These are phyloP conservation scores for Curvularia lunata DNA, from an alignment of 2,329 filamentous ascomycete genomes.

Conservation along the genomic window DNA sequence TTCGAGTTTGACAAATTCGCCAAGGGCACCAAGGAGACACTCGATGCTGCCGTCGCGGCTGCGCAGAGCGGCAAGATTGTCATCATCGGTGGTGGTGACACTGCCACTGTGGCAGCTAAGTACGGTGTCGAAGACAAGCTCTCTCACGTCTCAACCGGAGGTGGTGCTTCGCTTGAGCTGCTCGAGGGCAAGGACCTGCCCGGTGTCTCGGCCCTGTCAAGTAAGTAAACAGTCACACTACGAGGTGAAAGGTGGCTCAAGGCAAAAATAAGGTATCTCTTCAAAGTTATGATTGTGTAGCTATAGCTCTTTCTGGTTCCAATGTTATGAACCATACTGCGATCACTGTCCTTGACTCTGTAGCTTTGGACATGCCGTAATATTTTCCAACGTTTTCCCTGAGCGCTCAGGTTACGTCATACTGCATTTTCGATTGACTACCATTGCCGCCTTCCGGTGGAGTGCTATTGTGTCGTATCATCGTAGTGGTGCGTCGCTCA, in stretches of 20 bases:
- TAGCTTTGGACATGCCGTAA: conserved; percentile 3
- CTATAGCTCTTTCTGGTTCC: conserved; percentile 34
- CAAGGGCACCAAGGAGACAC: conserved; percentile 86
- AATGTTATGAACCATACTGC: conserved; percentile 24
- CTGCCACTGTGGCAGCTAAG: conserved; percentile 96
- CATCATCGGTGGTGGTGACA: conserved; percentile 98
- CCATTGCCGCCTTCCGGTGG: neutral
- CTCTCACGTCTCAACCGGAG: conserved; percentile 96
- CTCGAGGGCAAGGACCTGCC: conserved; percentile 98
- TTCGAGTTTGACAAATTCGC: conserved; percentile 98
- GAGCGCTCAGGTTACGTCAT: neutral
- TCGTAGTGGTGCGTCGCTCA: conserved; percentile 20
- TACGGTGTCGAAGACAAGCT: conserved; percentile 96
- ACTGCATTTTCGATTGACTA: neutral
- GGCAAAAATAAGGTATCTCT: conserved; percentile 39
- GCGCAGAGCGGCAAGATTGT: conserved; percentile 88
- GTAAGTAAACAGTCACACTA: conserved; percentile 59
- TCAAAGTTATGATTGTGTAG: conserved; percentile 46
- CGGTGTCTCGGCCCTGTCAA: conserved; percentile 89
- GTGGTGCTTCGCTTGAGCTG: conserved; percentile 92
- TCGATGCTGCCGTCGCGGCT: conserved; percentile 85
- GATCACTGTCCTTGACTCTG: conserved; percentile 1
- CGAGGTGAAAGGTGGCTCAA: conserved; percentile 32
- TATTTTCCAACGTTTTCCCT: neutral
- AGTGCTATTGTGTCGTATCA: conserved; percentile 6